A percentile compares a stretch with the other conserved stretches of the same genome.
Evolutionary conservation across 768 basidiomycete genomes (phyloP).

Genomic region (Glaciozyma martinii): DNA sequence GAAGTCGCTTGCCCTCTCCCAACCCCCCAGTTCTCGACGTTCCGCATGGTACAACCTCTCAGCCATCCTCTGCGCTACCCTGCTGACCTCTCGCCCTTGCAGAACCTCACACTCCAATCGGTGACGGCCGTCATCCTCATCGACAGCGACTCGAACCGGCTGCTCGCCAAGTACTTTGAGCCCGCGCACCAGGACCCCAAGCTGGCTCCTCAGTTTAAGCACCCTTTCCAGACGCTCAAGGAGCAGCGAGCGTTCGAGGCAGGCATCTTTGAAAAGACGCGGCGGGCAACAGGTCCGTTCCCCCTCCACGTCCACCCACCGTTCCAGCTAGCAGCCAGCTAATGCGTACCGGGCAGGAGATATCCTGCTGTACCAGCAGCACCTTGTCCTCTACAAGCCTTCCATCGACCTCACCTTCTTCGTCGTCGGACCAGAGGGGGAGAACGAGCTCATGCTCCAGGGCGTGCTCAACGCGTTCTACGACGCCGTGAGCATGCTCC

Average conservation of each 20-base stretch:
- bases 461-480: slow-evolving; percentile 71
- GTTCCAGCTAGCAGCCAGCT: no score
- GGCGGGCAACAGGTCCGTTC: slow-evolving; percentile 71
- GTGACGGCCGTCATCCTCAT: slow-evolving; percentile 80
- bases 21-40: no score
- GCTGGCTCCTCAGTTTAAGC: slow-evolving; percentile 40
- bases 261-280: slow-evolving; percentile 88
- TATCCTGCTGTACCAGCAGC: slow-evolving; percentile 80
- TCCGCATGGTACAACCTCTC: no score
- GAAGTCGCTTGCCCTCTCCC: no score
- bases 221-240: slow-evolving; percentile 52
- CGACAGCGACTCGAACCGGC: slow-evolving; percentile 89
- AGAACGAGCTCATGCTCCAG: slow-evolving; percentile 95
- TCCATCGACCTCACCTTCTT: slow-evolving; percentile 93
- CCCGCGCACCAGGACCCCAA: slow-evolving; percentile 49
- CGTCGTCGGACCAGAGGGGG: slow-evolving; percentile 71
- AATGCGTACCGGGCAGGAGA: slow-evolving; percentile 65
- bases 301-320: neutral
- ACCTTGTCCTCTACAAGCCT: slow-evolving; percentile 86
- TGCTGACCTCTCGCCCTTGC: no score
- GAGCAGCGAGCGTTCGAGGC: slow-evolving; percentile 95
- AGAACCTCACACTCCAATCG: slow-evolving; percentile 54
- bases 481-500: slow-evolving; percentile 74
- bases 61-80: no score
- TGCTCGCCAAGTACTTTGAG: slow-evolving; percentile 90